Evolutionary conservation across 2,329 filamentous ascomycete genomes (phyloP).

Genomic region (Claviceps sorghi): DNA sequence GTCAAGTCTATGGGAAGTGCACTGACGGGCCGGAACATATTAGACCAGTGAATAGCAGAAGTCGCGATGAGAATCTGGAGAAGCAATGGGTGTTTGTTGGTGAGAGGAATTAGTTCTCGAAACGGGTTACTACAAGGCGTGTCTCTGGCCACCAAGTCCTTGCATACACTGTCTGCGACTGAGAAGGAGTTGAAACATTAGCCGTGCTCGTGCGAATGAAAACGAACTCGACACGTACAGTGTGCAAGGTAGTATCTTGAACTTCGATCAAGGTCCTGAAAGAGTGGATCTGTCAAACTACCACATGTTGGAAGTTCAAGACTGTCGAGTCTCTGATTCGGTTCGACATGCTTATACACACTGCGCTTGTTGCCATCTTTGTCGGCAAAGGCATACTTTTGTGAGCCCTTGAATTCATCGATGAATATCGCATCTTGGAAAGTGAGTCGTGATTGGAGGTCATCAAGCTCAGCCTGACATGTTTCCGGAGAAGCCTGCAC

Average conservation of each 20-base stretch:
- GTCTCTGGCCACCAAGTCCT: conserved; percentile 38
- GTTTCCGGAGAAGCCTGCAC: not conserved
- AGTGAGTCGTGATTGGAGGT: not conserved
- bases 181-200: conserved; percentile 9
- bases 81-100: conserved; percentile 29
- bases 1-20: conserved; percentile 17
- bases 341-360: not conserved
- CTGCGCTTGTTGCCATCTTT: not conserved
- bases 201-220: conserved; percentile 5
- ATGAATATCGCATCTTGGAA: not conserved
- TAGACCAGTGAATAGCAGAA: conserved; percentile 35
- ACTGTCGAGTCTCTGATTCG: not conserved
- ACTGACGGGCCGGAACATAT: conserved; percentile 23
- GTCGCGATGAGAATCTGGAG: conserved; percentile 34
- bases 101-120: conserved; percentile 32
- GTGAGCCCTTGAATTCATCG: not conserved
- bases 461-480: not conserved
- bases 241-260: conserved; percentile 35
- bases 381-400: not conserved
- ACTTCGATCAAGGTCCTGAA: conserved; percentile 35
- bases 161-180: conserved; percentile 36
- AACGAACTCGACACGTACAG: conserved; percentile 34
- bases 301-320: not conserved
- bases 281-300: conserved; percentile 36
- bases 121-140: conserved; percentile 31